Conservation (phyloP, 805 yeast genomes). For the Zygotorulaspora sp. region DNA sequence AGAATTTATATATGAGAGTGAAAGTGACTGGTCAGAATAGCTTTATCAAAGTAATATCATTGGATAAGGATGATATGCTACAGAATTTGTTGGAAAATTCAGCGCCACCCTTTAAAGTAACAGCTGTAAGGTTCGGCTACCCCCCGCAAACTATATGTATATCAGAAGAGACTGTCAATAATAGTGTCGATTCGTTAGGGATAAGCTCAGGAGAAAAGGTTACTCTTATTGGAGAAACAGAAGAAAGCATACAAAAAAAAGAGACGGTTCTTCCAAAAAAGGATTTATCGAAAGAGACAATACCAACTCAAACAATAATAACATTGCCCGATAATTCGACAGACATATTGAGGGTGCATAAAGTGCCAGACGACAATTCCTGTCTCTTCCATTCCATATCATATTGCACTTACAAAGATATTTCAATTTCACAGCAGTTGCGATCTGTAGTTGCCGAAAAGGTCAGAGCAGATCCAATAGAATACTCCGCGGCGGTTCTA, state of each 20-base stretch:
- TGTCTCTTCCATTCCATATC: slow-evolving; percentile 67
- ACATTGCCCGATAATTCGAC: slow-evolving; percentile 19
- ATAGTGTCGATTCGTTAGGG: slow-evolving; percentile 40
- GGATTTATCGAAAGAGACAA: neutral
- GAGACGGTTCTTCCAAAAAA: slow-evolving; percentile 10
- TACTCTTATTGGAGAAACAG: slow-evolving; percentile 17
- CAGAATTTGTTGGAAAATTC: slow-evolving; percentile 31
- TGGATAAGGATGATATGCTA: slow-evolving; percentile 39
- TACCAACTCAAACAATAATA: slow-evolving; percentile 6
- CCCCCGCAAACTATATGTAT: slow-evolving; percentile 51
- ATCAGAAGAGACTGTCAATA: slow-evolving; percentile 13
- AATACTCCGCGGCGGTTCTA: slow-evolving; percentile 53
- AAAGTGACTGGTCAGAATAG: slow-evolving; percentile 33
- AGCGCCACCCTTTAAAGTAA: slow-evolving; percentile 3
- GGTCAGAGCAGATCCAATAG: slow-evolving; percentile 41
- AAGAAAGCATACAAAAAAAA: too few species aligned
- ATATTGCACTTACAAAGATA: slow-evolving; percentile 44
- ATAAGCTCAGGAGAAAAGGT: slow-evolving; percentile 59
- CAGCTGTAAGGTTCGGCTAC: slow-evolving; percentile 47
- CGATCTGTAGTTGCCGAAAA: slow-evolving; percentile 48
- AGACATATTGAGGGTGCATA: slow-evolving; percentile 45
- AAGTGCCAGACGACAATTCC: slow-evolving; percentile 73
- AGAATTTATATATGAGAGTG: slow-evolving; percentile 34
- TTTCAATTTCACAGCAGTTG: slow-evolving; percentile 44
- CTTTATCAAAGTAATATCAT: slow-evolving; percentile 33